Conservation (phyloP, 768 basidiomycete genomes). For the Mycena haematopus region DNA sequence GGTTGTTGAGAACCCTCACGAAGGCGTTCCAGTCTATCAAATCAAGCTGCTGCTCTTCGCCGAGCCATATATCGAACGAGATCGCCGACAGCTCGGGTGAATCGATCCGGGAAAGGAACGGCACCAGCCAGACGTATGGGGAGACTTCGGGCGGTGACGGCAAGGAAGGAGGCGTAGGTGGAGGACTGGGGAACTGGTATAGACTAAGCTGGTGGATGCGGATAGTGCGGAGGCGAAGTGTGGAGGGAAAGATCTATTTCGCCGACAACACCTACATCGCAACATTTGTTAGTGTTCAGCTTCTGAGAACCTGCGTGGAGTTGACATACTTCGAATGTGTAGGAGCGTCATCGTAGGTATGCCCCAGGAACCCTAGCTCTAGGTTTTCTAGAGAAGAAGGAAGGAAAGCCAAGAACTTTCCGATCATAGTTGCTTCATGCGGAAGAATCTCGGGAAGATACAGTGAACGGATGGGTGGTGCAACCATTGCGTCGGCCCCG, state of each 20-base stretch:
- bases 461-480: conserved; percentile 33
- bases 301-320: neutral
- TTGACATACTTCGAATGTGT: conserved; percentile 24
- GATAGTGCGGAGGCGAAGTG: conserved; percentile 34
- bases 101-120: conserved; percentile 35
- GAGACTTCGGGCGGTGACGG: conserved; percentile 24
- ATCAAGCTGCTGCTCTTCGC: conserved; percentile 41
- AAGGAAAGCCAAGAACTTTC: conserved; percentile 32
- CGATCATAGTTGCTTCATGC: conserved; percentile 34
- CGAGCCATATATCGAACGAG: conserved; percentile 42
- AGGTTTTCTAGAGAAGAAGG: conserved; percentile 38
- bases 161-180: conserved; percentile 21
- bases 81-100: conserved; percentile 33
- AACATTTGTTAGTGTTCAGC: conserved; percentile 4
- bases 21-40: conserved; percentile 40
- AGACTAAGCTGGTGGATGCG: conserved; percentile 40
- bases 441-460: conserved; percentile 40
- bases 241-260: conserved; percentile 37
- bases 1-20: conserved; percentile 29
- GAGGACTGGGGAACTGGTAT: conserved; percentile 38
- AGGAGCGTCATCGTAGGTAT: conserved; percentile 30
- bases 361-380: conserved; percentile 38
- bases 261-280: conserved; percentile 29
- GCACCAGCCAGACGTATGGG: conserved; percentile 38
- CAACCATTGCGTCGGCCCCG: conserved; percentile 33